phyloP scores from a whole-genome alignment of 1,139 yeast genomes.

The Pichia sp. region DNA sequence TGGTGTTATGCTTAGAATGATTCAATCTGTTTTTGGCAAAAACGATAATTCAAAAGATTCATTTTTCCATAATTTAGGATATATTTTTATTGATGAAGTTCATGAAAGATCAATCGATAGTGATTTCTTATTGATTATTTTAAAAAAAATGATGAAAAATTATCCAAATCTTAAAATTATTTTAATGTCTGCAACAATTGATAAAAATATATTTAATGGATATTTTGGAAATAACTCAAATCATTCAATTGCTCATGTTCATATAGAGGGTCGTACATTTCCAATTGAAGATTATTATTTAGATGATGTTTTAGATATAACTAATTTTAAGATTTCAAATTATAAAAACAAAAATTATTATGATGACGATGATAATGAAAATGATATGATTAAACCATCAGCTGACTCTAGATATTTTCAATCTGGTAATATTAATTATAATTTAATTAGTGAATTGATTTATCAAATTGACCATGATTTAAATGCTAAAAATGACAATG shows the following conservation, averaged over 20 bases:
- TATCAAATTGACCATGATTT: slow-evolving; percentile 46
- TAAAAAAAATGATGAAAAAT: slow-evolving; percentile 50
- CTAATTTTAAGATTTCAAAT: slow-evolving; percentile 45
- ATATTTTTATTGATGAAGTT: slow-evolving; percentile 86
- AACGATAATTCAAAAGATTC: slow-evolving; percentile 17
- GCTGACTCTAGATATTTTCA: slow-evolving; percentile 61
- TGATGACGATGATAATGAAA: slow-evolving; percentile 6
- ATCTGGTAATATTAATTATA: slow-evolving; percentile 66
- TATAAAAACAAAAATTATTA: slow-evolving; percentile 3
- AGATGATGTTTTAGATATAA: slow-evolving; percentile 51
- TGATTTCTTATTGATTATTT: slow-evolving; percentile 72
- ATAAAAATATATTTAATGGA: slow-evolving; percentile 56
- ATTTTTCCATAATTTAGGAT: slow-evolving; percentile 53
- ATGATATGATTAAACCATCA: slow-evolving; percentile 43
- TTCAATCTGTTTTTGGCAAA: slow-evolving; percentile 45
- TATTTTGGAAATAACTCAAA: slow-evolving; percentile 44
- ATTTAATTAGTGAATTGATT: slow-evolving; percentile 56
- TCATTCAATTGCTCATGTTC: slow-evolving; percentile 45
- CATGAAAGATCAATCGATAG: slow-evolving; percentile 93
- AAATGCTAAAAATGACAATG: slow-evolving; percentile 38
- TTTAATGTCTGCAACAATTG: slow-evolving; percentile 93
- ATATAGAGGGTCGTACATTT: slow-evolving; percentile 88
- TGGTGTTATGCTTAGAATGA: slow-evolving; percentile 82
- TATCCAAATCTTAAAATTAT: slow-evolving; percentile 59
- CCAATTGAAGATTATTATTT: slow-evolving; percentile 76